Evolutionary conservation across 495 filamentous ascomycete genomes (phyloP), one percentile per base, ranked within the genome.

Genomic region (Beverwykella pulmonaria): DNA sequence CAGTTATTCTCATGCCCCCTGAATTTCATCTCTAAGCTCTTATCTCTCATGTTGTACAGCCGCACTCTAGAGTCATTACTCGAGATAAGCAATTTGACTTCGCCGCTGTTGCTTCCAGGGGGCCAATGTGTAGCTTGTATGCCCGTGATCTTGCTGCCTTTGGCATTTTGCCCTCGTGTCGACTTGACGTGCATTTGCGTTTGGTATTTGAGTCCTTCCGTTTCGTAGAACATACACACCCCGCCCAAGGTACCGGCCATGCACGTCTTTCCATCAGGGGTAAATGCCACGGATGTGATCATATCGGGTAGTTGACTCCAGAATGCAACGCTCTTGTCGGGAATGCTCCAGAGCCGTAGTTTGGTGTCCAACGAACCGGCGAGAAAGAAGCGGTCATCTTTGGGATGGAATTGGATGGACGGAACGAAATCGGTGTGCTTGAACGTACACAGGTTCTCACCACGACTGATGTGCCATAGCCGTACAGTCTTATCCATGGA

Each of bases 401-500:
- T 85, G 0, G 94, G 94, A 76, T 99, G 94, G 71, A 99, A 99
- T 39, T 90, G 89, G 30, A 99, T 91, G 8, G 91, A 90, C 0
- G 93, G 96, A 52, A 98, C 93, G 72, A 97, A 96, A 74, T 99
- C 94, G 69, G 88, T 93, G 75, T 99, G 94, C 73, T 94, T 92
- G 76, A 99, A 99, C 32, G 91, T 92, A 74, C 92, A 97, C 4
- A 99, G 82, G 72, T 92, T 96, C 75, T 98, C 93, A 1, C 82
- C 74, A 50, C 93, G 82, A 73, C 85, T 92, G 44, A 93, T 81
- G 77, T 98, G 94, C 94, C 94, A 99, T 53, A 99, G 79, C 17
- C 92, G 84, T 25, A 99, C 95, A 2, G 94, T 98, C 78, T 97
- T 97, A 76, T 99, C 94, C 92, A 96, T 98, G 0, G 92, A 97